These are phyloP conservation scores for Trichophyton equinum DNA, from an alignment of 2,329 filamentous ascomycete species.

Conservation along the genomic window DNA sequence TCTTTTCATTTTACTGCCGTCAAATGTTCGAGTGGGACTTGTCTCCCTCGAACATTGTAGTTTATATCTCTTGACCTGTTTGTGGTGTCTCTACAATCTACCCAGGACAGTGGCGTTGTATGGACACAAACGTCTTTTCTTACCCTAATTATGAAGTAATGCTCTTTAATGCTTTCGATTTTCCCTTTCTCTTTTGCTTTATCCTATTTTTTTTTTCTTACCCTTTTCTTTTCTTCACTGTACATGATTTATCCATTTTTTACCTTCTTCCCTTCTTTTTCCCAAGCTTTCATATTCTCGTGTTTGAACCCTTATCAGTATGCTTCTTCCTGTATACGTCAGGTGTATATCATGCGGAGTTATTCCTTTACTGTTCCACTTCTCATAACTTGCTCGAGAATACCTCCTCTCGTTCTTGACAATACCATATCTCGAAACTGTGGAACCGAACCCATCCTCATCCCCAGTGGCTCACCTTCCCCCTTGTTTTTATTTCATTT, in stretches of 20 bases:
- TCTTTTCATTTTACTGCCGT: background rate
- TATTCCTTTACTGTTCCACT: background rate
- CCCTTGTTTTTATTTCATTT: background rate
- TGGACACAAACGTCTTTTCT: background rate
- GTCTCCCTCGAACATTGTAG: conserved; percentile 1
- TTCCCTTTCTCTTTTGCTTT: background rate
- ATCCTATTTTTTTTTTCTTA: background rate
- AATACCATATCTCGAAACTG: background rate
- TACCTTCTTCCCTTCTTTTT: background rate
- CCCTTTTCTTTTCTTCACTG: background rate
- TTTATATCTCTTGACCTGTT: background rate
- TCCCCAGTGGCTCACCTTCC: background rate
- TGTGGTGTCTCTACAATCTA: background rate
- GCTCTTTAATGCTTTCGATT: too few relatives aligned
- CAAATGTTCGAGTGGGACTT: conserved; percentile 2
- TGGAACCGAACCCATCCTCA: background rate
- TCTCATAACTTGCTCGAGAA: background rate
- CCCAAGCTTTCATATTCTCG: background rate
- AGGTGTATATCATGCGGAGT: background rate
- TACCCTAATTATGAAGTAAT: background rate
- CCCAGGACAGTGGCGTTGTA: background rate
- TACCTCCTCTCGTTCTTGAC: background rate
- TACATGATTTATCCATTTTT: background rate
- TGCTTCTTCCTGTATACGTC: background rate
- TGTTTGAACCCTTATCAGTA: too few relatives aligned